Evolutionary conservation across 805 yeast species (phyloP).

Genomic region (Wickerhamomyces chambardii): DNA sequence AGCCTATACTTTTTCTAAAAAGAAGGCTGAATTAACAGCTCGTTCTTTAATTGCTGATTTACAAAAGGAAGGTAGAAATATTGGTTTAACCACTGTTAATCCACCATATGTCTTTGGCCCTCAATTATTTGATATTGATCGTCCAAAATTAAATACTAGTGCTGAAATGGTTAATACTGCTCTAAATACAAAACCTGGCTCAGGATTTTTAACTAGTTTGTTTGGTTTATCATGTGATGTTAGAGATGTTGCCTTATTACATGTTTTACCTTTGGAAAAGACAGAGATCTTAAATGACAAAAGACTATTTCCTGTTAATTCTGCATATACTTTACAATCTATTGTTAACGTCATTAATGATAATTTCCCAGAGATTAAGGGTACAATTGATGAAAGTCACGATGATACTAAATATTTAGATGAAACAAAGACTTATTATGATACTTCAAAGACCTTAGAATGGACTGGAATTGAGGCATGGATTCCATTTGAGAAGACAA

Average conservation of each 20-base stretch:
- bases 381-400: constrained; percentile 19
- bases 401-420: not conserved
- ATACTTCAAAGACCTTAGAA: not conserved
- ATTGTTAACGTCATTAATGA: constrained; percentile 14
- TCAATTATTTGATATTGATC: constrained; percentile 35
- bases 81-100: constrained; percentile 33
- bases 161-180: constrained; percentile 23
- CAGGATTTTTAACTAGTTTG: constrained; percentile 13
- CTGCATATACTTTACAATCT: constrained; percentile 6
- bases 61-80: constrained; percentile 20
- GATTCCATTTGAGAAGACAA: constrained; percentile 24
- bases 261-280: constrained; percentile 20
- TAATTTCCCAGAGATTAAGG: constrained; percentile 27
- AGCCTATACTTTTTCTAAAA: constrained; percentile 52
- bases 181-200: constrained; percentile 16
- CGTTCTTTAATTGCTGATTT: constrained; percentile 38
- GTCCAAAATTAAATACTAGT: constrained; percentile 28
- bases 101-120: constrained; percentile 54
- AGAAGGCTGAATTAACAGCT: constrained; percentile 49
- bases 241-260: constrained; percentile 33
- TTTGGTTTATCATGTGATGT: constrained; percentile 20
- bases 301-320: constrained; percentile 17
- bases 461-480: not conserved
- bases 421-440: not conserved
- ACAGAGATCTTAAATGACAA: constrained; percentile 10